Evolutionary conservation across 2,329 filamentous ascomycete genomes (phyloP).

Genomic region (Diaporthe sp.): DNA sequence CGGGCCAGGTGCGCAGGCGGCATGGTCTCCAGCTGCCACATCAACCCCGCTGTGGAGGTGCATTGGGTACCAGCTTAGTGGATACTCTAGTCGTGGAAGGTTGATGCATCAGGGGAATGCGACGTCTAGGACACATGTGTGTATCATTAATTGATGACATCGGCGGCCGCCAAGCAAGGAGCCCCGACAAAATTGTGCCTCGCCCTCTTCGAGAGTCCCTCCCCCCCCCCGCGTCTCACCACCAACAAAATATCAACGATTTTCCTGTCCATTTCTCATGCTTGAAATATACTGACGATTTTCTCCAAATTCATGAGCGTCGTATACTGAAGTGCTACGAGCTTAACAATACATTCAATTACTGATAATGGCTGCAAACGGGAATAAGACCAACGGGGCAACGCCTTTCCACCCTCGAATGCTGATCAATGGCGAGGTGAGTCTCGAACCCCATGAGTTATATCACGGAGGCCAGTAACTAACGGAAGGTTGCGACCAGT

Average conservation of each 20-base stretch:
- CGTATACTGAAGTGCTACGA: not conserved
- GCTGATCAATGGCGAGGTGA: conserved; percentile 60
- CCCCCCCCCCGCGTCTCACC: not conserved
- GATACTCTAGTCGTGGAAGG: not conserved
- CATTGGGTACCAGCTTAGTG: not conserved
- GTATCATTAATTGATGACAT: conserved; percentile 2
- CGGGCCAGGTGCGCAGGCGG: not conserved
- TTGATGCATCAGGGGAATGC: not conserved
- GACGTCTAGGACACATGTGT: not conserved
- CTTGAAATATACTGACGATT: not conserved
- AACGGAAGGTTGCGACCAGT: conserved; percentile 45
- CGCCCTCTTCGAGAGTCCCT: not conserved
- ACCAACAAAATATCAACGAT: not conserved
- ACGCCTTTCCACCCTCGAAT: conserved; percentile 50
- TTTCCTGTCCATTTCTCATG: not conserved
- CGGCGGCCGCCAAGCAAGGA: not conserved
- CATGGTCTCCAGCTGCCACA: not conserved
- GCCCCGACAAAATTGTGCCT: not conserved
- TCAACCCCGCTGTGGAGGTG: conserved; percentile 5
- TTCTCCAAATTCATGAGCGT: not conserved
- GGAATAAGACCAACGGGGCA: not conserved
- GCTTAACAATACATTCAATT: too few species aligned
- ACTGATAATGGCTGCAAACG: not conserved
- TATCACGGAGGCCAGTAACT: not conserved
- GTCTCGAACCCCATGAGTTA: not conserved